phyloP scores from a whole-genome alignment of 805 yeast species.

The Yamadazyma kitorensis region DNA sequence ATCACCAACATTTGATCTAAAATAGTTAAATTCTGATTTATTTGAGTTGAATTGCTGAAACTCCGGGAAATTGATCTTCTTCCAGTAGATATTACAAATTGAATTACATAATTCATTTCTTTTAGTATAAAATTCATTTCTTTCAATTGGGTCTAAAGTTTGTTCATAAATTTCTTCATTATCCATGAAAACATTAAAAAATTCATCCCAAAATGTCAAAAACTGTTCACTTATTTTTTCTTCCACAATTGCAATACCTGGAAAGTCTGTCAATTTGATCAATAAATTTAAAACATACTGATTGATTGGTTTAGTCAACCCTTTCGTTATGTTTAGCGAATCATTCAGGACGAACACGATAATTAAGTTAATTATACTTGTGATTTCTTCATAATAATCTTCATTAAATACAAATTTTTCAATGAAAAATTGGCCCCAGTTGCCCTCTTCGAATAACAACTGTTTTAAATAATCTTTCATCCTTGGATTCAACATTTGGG shows the following conservation, averaged over 20 bases:
- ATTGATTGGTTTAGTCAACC: constrained; percentile 32
- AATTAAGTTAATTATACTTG: constrained; percentile 43
- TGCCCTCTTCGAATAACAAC: constrained; percentile 37
- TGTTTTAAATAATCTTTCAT: constrained; percentile 21
- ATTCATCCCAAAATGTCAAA: constrained; percentile 67
- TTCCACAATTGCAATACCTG: constrained; percentile 56
- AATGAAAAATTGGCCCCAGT: constrained; percentile 46
- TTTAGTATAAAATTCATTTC: constrained; percentile 12
- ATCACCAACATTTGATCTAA: constrained; percentile 74
- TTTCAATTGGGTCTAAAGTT: constrained; percentile 13
- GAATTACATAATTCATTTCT: constrained; percentile 41
- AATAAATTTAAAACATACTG: constrained; percentile 47
- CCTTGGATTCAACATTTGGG: constrained; percentile 32
- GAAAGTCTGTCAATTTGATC: constrained; percentile 52
- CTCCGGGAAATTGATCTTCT: constrained; percentile 48
- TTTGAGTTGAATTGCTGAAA: constrained; percentile 29
- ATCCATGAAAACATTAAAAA: constrained; percentile 54
- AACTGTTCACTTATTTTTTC: constrained; percentile 53
- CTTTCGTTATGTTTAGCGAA: constrained; percentile 38
- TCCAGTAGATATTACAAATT: constrained; percentile 65
- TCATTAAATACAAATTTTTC: constrained; percentile 24
- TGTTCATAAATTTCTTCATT: constrained; percentile 38
- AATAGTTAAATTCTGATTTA: constrained; percentile 60
- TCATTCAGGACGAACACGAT: constrained; percentile 48
- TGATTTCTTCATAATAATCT: constrained; percentile 33